phyloP scores from a whole-genome alignment of 139 green algal species.

The Desmodesmus armatus region DNA sequence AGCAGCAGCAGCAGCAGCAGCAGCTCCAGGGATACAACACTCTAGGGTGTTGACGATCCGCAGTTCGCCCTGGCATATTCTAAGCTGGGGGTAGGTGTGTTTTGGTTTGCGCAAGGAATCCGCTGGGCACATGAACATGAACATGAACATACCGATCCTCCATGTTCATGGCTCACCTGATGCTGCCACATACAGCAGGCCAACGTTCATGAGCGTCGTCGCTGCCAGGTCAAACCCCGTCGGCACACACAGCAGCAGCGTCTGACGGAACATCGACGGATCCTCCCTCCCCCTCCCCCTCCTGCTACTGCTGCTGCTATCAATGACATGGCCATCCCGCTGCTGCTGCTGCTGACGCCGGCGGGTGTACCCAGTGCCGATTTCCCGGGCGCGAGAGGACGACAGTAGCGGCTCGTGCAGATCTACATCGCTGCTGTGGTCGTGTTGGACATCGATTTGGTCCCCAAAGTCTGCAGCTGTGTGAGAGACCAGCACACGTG shows the following conservation, averaged over 20 bases:
- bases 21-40: constrained; percentile 15
- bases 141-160: neutral
- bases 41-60: too few relatives aligned
- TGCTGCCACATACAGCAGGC: constrained; percentile 76
- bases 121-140: neutral
- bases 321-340: neutral
- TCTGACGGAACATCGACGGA: constrained; percentile 49
- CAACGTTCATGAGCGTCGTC: constrained; percentile 82
- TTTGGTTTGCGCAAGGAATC: neutral
- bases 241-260: constrained; percentile 66
- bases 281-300: neutral
- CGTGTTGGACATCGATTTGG: too few relatives aligned
- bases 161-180: constrained; percentile 48
- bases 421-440: too few relatives aligned
- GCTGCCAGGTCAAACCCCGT: constrained; percentile 73
- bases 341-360: neutral
- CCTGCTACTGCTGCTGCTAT: neutral
- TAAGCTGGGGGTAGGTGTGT: too few relatives aligned
- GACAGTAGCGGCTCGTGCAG: too few relatives aligned
- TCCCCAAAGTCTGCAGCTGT: too few relatives aligned
- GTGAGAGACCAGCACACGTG: too few relatives aligned
- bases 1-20: neutral
- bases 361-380: neutral
- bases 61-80: neutral
- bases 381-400: too few relatives aligned